phyloP scores from a whole-genome alignment of 2,329 filamentous ascomycete species.

The Ascochyta lentis region DNA sequence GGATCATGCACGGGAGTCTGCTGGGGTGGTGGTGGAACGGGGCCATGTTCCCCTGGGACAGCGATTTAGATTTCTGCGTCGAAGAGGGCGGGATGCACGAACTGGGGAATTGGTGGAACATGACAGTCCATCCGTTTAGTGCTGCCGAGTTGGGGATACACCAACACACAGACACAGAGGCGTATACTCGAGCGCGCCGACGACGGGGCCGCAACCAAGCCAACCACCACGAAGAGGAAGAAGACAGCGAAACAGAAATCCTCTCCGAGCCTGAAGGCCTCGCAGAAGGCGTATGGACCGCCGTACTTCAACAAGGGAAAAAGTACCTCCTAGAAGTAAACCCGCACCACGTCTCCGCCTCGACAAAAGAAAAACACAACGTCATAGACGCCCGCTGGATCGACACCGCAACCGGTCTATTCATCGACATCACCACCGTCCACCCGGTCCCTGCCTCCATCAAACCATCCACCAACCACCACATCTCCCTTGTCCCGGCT shows the following conservation, averaged over 20 bases:
- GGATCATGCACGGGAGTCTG: slow-evolving; percentile 69
- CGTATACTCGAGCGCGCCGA: no score
- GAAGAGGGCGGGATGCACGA: slow-evolving; percentile 62
- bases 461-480: not conserved
- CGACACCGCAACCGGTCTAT: slow-evolving; percentile 64
- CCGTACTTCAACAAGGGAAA: slow-evolving; percentile 25
- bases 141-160: slow-evolving; percentile 17
- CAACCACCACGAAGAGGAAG: no score
- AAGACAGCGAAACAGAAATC: not conserved
- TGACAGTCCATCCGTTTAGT: slow-evolving; percentile 60
- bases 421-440: slow-evolving; percentile 67
- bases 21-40: slow-evolving; percentile 70
- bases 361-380: slow-evolving; percentile 57
- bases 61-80: slow-evolving; percentile 66
- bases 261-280: not conserved
- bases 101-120: slow-evolving; percentile 66
- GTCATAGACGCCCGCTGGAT: slow-evolving; percentile 68
- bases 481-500: slow-evolving; percentile 2
- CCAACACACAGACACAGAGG: not conserved
- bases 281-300: slow-evolving; percentile 8
- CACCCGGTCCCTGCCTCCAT: slow-evolving; percentile 51
- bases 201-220: no score
- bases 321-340: slow-evolving; percentile 67
- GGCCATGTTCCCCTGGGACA: slow-evolving; percentile 67
- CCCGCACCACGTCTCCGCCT: slow-evolving; percentile 58